Evolutionary conservation across 768 basidiomycete genomes (phyloP).

Genomic region (Suillus americanus): DNA sequence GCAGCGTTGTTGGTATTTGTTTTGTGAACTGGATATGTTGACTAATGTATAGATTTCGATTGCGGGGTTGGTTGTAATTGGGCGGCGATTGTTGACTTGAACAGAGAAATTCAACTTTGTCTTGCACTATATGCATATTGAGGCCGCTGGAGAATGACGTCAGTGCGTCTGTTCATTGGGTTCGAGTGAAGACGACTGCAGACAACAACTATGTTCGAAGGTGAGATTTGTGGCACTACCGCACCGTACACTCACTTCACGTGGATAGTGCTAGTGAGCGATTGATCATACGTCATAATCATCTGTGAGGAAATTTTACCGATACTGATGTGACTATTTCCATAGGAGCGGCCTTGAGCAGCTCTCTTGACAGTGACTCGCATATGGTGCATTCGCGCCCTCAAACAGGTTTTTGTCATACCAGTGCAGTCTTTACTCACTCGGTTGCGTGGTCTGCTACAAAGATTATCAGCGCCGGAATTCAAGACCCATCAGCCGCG

Average conservation of each 20-base stretch:
- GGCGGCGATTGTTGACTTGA: neutral
- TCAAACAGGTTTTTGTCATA: too few relatives aligned
- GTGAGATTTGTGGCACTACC: too few relatives aligned
- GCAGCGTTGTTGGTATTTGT: conserved; percentile 8
- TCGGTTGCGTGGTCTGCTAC: neutral
- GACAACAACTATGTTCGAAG: neutral
- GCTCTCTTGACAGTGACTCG: too few relatives aligned
- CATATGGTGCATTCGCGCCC: too few relatives aligned
- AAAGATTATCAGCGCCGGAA: neutral
- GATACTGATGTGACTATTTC: too few relatives aligned
- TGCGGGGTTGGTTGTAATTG: neutral
- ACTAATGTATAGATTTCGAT: neutral
- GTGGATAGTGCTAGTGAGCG: too few relatives aligned
- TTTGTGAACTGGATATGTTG: conserved; percentile 11
- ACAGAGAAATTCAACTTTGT: neutral
- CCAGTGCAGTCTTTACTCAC: neutral
- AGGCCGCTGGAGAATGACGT: neutral
- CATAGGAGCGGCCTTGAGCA: too few relatives aligned
- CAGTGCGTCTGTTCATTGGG: neutral
- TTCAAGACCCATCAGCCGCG: neutral
- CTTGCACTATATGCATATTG: neutral
- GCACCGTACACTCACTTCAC: neutral
- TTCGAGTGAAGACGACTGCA: neutral
- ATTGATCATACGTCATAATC: too few relatives aligned
- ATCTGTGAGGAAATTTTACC: neutral